Evolutionary conservation across 176 grass and related monocot species (phyloP), one percentile per base, ranked within the genome.

Genomic region (Leersia perrieri): DNA sequence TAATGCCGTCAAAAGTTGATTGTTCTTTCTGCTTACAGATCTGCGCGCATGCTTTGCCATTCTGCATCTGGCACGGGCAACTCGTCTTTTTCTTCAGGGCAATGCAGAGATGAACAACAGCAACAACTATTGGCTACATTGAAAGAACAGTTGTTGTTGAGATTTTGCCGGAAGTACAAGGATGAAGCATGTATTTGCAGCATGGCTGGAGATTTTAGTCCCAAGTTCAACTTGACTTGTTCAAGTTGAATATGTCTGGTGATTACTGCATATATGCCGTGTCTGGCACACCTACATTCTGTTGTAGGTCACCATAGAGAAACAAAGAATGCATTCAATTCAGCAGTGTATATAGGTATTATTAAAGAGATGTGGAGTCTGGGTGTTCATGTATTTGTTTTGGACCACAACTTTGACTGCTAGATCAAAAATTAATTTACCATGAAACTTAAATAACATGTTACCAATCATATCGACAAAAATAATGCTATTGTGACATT

Each of bases 1-100:
- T 72, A 79, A 85, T 85, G 75, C 75, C 67, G 57, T 64, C 30
- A 32, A 33, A 70, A 72, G 31, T 78, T 63, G 67, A 23, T 72
- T 20, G 41, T 32, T 5, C 18, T 11, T 7, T 67, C 23, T 42
- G 64, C 9, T 77, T 70, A 1, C 20, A 18, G 51, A 84, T 61
- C 45, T 69, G 57, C 35, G 18, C 18, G 1, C 13, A 3, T 31
- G 5, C 61, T 2, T 63, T 58, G n/a, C 53, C 53, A 0, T 25
- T 58, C 8, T 58, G 53, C 53, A 25, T 58, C 22, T 58, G 53
- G 53, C 53, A 58, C 53, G 53, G 53, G 9, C 18, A 35, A 14
- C 53, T 30, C 34, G 44, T 57, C 27, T 40, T 40, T 16, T 29
- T 31, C 27, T 63, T 51, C 5, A 45, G 22, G 7, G 31, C 35